A percentile compares a stretch with the other conserved stretches of the same genome.
Conservation (phyloP, 2,329 filamentous ascomycete species). For the Magnaporthiopsis poae region DNA sequence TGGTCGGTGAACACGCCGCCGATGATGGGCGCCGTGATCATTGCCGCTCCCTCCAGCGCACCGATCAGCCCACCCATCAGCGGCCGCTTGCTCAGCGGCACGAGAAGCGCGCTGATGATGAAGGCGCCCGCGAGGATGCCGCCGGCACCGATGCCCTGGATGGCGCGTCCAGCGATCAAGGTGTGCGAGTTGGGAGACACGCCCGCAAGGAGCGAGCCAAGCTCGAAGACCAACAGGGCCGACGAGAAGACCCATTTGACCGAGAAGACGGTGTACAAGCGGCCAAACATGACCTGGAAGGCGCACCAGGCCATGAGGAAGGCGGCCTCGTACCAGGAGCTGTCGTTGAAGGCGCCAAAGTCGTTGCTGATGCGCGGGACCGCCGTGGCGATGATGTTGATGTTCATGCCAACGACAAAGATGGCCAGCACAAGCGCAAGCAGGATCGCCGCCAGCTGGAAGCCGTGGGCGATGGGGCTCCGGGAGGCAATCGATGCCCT, state of each 20-base stretch:
- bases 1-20: conserved; percentile 26
- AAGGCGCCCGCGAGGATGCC: conserved; percentile 40
- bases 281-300: conserved; percentile 29
- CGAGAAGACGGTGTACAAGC: conserved; percentile 29
- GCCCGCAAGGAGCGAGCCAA: conserved; percentile 28
- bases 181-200: conserved; percentile 35
- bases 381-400: conserved; percentile 9
- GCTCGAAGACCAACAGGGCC: conserved; percentile 30
- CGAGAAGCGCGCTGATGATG: conserved; percentile 27
- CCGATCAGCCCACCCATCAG: conserved; percentile 14
- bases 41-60: conserved; percentile 14
- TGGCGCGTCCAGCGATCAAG: conserved; percentile 42
- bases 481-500: neutral
- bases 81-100: conserved; percentile 15
- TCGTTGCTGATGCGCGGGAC: conserved; percentile 14
- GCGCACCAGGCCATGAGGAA: conserved; percentile 14
- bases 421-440: conserved; percentile 4
- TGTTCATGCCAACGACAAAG: conserved; percentile 6
- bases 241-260: conserved; percentile 35
- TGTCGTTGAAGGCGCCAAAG: conserved; percentile 13
- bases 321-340: conserved; percentile 16
- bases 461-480: neutral
- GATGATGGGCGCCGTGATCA: conserved; percentile 25
- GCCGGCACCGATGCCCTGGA: conserved; percentile 42
- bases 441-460: conserved; percentile 4